Evolutionary conservation across 495 filamentous ascomycete genomes (phyloP), one percentile per base, ranked within the genome.

Genomic region (Trichoderma reesei): DNA sequence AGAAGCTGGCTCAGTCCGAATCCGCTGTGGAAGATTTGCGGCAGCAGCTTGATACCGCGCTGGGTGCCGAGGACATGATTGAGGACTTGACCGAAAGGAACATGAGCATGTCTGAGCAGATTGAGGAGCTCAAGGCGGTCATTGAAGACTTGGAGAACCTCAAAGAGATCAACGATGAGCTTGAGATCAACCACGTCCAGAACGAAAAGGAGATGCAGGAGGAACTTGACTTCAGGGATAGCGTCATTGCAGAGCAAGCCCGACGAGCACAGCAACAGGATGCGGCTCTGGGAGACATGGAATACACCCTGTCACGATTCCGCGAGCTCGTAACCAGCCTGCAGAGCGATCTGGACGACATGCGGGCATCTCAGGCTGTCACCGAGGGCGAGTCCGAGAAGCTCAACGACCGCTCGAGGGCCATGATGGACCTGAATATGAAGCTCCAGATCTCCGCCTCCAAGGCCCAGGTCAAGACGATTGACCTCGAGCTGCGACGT

Each of bases 351-450:
- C 79, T 98, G 42, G 90, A 94, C 68, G 91, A 98, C 67, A 92
- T 96, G 84, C 84, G 88, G 60, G 89, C 92, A 13, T 92, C 90
- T 39, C 90, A 93, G 64, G 90, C 94, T 65, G 88, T 98, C 56
- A 91, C 92, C 0, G 95, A 98, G 70, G 87, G 88, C 4, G 93
- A 98, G 71, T 89, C 92, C 6, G 90, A 91, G 68, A 89, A 97
- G 67, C 82, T 97, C 26, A 89, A 84, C 44, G 87, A 82, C 64
- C 88, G 91, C 38, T 96, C 92, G 41, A 83, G 91, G 61, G 90
- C 91, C 26, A 96, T 98, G 90, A 87, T 95, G 83, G 92, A 98
- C 72, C 81, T 98, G 48, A 98, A 96, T 74, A 83, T 92, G 83
- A 92, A 94, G 69, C 84, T 98, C 41, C 92, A 96, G 68, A 82